Evolutionary conservation across 257 asterid genomes (phyloP).

Genomic region (Anisodus tanguticus): DNA sequence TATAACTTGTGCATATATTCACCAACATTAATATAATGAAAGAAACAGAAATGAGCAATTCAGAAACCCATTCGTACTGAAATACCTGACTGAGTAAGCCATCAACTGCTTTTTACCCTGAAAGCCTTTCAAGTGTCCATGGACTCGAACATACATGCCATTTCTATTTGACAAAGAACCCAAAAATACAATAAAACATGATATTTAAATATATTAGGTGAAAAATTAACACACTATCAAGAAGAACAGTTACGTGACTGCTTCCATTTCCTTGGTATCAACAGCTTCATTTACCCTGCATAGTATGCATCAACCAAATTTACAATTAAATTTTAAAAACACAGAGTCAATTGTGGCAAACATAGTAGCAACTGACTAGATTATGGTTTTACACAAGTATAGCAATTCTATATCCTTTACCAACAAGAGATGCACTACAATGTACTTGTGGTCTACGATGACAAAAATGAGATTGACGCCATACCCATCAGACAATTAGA

Average conservation of each 20-base stretch:
- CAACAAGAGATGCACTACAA: neutral
- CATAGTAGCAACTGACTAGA: neutral
- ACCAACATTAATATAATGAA: neutral
- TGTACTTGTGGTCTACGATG: neutral
- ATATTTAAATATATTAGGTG: neutral
- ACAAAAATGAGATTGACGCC: neutral
- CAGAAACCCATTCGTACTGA: constrained; percentile 6
- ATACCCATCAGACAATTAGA: neutral
- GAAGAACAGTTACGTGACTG: constrained; percentile 56
- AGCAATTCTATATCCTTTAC: neutral
- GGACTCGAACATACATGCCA: constrained; percentile 85
- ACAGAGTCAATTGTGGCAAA: neutral
- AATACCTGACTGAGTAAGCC: constrained; percentile 82
- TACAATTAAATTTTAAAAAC: neutral
- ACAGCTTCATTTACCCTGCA: constrained; percentile 70
- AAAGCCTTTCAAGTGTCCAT: constrained; percentile 87
- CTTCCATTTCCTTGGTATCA: constrained; percentile 76
- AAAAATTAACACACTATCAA: constrained; percentile 20
- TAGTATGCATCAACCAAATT: constrained; percentile 28
- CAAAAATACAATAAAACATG: constrained; percentile 21
- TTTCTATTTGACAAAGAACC: constrained; percentile 49
- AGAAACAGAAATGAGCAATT: constrained; percentile 15
- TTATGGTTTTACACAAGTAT: neutral
- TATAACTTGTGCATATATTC: neutral
- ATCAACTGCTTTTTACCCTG: constrained; percentile 79